Evolutionary conservation across 306 rosid species (phyloP).

Genomic region (Vigna hirtella): DNA sequence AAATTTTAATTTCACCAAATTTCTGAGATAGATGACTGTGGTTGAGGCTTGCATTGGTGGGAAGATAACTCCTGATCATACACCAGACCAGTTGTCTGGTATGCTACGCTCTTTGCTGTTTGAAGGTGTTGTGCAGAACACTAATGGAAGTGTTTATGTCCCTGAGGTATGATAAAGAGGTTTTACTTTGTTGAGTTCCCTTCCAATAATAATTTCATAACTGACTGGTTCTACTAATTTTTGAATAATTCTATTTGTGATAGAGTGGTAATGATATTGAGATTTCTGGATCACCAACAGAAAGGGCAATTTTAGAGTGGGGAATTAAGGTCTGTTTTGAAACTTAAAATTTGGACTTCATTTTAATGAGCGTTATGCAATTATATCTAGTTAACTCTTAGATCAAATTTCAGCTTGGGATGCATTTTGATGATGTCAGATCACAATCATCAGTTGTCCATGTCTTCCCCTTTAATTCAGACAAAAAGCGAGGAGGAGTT

Average conservation of each 20-base stretch:
- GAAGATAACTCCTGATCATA: conserved; percentile 59
- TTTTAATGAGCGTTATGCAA: background rate
- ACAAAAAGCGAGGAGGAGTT: conserved; percentile 86
- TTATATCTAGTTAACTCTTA: conserved; percentile 16
- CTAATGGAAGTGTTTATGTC: conserved; percentile 74
- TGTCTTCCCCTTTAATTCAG: conserved; percentile 89
- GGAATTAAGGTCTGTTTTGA: conserved; percentile 64
- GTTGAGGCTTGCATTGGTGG: conserved; percentile 73
- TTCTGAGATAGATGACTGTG: conserved; percentile 72
- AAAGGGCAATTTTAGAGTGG: conserved; percentile 83
- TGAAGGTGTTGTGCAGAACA: conserved; percentile 82
- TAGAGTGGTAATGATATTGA: conserved; percentile 66
- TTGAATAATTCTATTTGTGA: conserved; percentile 21
- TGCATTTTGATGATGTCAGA: conserved; percentile 70
- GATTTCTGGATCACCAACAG: conserved; percentile 95
- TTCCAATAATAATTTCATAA: background rate
- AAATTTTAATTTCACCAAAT: conserved; percentile 12
- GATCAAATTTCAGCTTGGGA: conserved; percentile 71
- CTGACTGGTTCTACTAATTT: background rate
- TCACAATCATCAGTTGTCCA: conserved; percentile 68
- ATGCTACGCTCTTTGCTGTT: conserved; percentile 57
- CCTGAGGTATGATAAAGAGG: conserved; percentile 65
- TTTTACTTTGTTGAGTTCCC: background rate
- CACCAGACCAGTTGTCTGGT: conserved; percentile 56
- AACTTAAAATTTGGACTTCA: background rate